Evolutionary conservation across 2,329 filamentous ascomycete genomes (phyloP), one percentile per base, ranked within the genome.

Genomic region (Exophiala aquamarina): DNA sequence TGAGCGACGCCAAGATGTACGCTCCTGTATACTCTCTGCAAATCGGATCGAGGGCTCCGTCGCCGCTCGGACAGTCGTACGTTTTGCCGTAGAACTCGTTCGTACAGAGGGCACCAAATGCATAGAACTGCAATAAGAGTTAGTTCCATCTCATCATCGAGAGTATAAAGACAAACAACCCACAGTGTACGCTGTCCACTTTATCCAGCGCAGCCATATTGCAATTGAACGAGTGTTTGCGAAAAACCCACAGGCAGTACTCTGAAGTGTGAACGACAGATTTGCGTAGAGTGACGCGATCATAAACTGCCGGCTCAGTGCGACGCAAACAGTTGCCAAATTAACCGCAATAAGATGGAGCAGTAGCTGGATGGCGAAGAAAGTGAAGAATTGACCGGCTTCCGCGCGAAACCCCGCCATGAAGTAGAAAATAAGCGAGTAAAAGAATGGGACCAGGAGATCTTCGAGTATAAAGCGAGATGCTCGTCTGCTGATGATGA

Each of bases 141-240:
- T 14, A 34, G 32, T n/a, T 35, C 18, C 11, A 37, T 26, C 11
- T 26, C 11, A 11, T 11, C 6, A 37, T 20, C 19, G 8, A 37
- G 14, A 15, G 32, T 35, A 18, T 18, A 7, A 21, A 17, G 35
- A 18, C 18, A 7, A 7, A 4, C 11, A 11, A 44, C 46, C 5
- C 43, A 44, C 46, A 1, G 61, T 63, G 37, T 67, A 67, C 3
- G 60, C 61, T 3, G 59, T 62, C 68, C 67, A 71, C 50, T 89
- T 90, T 2, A 87, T 70, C 87, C 87, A 91, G 45, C 86, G 75
- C n/a, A 89, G 80, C 58, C 89, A 91, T 1, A 90, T 72, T 0
- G 87, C 85, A 3, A 91, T 86, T 4, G 83, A 81, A 43, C 87
- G 81, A 9, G 76, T 75, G 62, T 90, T 86, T 11, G 90, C 81